Evolutionary conservation across 2,329 filamentous ascomycete genomes (phyloP).

Genomic region (Phoma herbarum): DNA sequence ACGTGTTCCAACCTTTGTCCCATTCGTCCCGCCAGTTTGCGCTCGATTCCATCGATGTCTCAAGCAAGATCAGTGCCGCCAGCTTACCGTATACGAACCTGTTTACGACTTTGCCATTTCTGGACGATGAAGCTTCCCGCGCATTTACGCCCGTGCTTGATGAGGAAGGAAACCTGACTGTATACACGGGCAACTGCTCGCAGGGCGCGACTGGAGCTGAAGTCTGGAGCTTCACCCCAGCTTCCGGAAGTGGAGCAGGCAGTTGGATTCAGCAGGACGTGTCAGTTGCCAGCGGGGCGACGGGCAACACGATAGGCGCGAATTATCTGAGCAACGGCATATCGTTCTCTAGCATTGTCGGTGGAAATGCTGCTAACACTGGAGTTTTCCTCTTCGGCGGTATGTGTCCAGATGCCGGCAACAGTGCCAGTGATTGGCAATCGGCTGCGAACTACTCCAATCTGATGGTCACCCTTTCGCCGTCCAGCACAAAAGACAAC

Average conservation of each 20-base stretch:
- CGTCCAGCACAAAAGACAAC: constrained; percentile 52
- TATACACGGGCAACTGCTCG: constrained; percentile 78
- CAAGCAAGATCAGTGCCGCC: constrained; percentile 62
- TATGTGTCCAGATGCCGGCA: constrained; percentile 72
- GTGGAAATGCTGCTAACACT: constrained; percentile 62
- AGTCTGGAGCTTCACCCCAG: constrained; percentile 73
- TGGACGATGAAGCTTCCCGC: constrained; percentile 58
- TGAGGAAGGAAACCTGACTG: constrained; percentile 72
- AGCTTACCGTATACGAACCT: constrained; percentile 58
- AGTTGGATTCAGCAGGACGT: constrained; percentile 63
- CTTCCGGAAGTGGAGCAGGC: constrained; percentile 54
- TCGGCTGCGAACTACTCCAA: constrained; percentile 79
- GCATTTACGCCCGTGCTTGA: constrained; percentile 75
- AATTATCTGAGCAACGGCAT: constrained; percentile 69
- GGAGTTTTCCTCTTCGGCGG: constrained; percentile 83
- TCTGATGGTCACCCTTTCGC: constrained; percentile 73
- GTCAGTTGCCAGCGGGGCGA: constrained; percentile 45
- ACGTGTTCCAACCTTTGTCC: constrained; percentile 71
- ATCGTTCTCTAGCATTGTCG: constrained; percentile 71
- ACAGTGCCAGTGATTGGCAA: constrained; percentile 62
- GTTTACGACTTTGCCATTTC: constrained; percentile 69
- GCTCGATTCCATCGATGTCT: constrained; percentile 73
- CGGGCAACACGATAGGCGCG: constrained; percentile 53
- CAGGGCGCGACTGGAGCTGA: constrained; percentile 59
- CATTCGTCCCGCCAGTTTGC: constrained; percentile 57